phyloP scores from a whole-genome alignment of 805 yeast genomes.

The Monosporozyma unispora region DNA sequence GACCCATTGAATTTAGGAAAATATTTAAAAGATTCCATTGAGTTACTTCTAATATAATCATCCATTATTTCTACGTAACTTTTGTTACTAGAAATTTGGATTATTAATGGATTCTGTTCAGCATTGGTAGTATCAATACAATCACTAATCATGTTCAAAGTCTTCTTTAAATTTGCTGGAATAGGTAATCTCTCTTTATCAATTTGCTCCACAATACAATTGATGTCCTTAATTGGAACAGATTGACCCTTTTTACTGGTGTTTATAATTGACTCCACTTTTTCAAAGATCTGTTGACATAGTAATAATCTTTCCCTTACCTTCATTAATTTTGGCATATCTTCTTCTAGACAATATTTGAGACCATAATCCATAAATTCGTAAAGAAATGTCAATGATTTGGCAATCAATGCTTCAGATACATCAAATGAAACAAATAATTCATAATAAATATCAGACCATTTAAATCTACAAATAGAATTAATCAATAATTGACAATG shows the following conservation, averaged over 20 bases:
- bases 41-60: conserved; percentile 4
- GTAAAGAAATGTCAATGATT: conserved; percentile 9
- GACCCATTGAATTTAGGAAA: conserved; percentile 24
- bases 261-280: conserved; percentile 10
- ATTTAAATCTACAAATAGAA: conserved; percentile 12
- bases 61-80: conserved; percentile 7
- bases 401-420: background rate
- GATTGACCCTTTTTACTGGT: conserved; percentile 7
- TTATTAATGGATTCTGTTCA: conserved; percentile 12
- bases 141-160: conserved; percentile 10
- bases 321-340: conserved; percentile 14
- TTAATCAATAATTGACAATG: conserved; percentile 7
- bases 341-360: conserved; percentile 12
- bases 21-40: conserved; percentile 5
- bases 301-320: conserved; percentile 13
- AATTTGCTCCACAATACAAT: conserved; percentile 4
- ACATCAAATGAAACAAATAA: conserved; percentile 5
- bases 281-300: conserved; percentile 11
- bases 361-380: conserved; percentile 17
- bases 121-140: conserved; percentile 8
- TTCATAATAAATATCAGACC: conserved; percentile 18
- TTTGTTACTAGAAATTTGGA: conserved; percentile 8
- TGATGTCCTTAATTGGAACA: conserved; percentile 9
- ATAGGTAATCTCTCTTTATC: conserved; percentile 18
- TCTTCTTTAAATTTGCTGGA: conserved; percentile 6